Base-by-base conservation (phyloP, 495 filamentous ascomycete species). In the Talaromyces thailandensis region DNA sequence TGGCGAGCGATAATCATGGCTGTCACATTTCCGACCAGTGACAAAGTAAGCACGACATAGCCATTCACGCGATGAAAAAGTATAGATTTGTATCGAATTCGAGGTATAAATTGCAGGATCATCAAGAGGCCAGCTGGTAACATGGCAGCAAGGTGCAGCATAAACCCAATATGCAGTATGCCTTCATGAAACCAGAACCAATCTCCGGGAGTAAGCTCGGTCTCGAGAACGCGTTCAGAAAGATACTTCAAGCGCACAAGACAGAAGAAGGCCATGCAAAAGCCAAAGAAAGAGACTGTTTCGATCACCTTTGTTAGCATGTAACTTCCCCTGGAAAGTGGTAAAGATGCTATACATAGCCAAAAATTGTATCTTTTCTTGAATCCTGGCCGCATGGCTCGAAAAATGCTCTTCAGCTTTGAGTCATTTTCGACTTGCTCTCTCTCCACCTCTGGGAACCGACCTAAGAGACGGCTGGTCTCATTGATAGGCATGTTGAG, bases 21-120 rank as follows among this genome's bases (percentile, higher is more conserved):
- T 12, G 71, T 74, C 23, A 70, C 68, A 29, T 74, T 75, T 32
- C 69, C 66, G 9, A 76, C 8, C 6, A 76, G 32, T 23, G 77
- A 59, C 18, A 85, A 71, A 1, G 75, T 40, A 12, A 78, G 60
- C 52, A 80, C 64, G 24, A 75, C 43, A 64, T 83, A 83, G n/a
- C 82, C 82, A 56, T 77, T 79, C 48, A 83, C 76, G 14, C 82
- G 78, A 63, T 85, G 82, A 18, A 82, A 62, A 40, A 77, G 50
- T 6, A 81, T 63, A 14, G 66, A 64, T 62, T 72, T 76, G 65
- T 80, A 71, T n/a, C 82, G 73, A 40, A 83, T 75, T 11, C 74
- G 58, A 9, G 82, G 82, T 24, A 79, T 62, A 64, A 84, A 84
- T 69, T 84, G 81, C 50, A 72, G 71, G 28, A 76, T 69, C 31